Base-by-base conservation (phyloP, 2,329 filamentous ascomycete genomes). In the Penicillium hordei region DNA sequence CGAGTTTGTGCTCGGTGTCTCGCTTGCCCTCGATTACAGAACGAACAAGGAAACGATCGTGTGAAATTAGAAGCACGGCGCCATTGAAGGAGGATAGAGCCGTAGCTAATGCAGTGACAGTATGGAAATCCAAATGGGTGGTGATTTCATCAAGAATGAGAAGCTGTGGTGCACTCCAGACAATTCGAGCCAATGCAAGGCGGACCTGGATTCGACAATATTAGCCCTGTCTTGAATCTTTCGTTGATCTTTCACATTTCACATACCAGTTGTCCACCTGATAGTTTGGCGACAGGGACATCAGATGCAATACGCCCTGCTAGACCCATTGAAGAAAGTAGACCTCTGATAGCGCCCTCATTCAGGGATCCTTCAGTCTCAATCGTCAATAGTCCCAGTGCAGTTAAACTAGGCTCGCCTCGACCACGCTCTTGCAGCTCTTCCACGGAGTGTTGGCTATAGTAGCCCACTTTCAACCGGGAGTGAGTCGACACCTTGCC, bases 121-220 rank as follows among this genome's bases (percentile, higher is more conserved):
- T 93, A 74, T 94, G 86, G 60, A 89, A 90, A 70, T 95, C 91
- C 40, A 95, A 80, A 77, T 96, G 91, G 1, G 91, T 93, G 7
- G 90, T 94, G 25, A 91, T 87, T 72, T 91, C 91, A 70, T 93
- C 90, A 8, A 93, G 81, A 6, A 93, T 81, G 2, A 93, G 80
- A 56, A 90, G 82, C 63, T 93, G 89, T 21, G 89, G 89, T 4
- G 83, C 79, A 40, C 77, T 78, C 81, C 86, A 88, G 36, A 93
- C 76, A n/a, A 92, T 75, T 48, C 84, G 82, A 1, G 89, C 89
- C 49, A 93, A 77, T 59, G 88, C 86, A 3, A 85, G 71, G n/a
- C 83, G 78, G 5, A 85, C 80, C 71, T 81, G 61, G 15, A 40
- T 44, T 19, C 12, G 21, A 12, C 9, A 46, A 44, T 21, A 31